A percentile compares a stretch with the other conserved stretches of the same genome.
Evolutionary conservation across 1,139 yeast genomes (phyloP).

Genomic region (Petasospora rhodanensis): DNA sequence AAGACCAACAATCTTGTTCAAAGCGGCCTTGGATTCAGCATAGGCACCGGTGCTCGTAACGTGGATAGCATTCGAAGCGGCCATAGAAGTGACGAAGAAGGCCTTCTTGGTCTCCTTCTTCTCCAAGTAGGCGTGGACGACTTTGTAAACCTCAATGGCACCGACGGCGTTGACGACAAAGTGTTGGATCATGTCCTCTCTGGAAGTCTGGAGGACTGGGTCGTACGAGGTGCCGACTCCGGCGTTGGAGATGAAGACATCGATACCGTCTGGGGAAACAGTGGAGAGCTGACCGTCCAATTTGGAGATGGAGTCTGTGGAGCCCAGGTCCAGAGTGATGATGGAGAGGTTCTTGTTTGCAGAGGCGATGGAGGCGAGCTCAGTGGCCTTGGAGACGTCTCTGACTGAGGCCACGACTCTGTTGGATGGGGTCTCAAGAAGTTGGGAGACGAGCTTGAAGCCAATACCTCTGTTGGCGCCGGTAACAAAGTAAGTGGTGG

Average conservation of each 20-base stretch:
- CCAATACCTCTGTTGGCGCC: constrained; percentile 2
- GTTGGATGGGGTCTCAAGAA: too few relatives aligned
- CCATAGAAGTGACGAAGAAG: constrained; percentile 23
- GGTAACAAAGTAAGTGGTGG: constrained; percentile 1
- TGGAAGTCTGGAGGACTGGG: background rate
- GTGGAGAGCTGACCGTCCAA: constrained; percentile 11
- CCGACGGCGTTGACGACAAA: constrained; percentile 25
- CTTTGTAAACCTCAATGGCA: constrained; percentile 21
- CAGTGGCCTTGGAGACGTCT: constrained; percentile 10
- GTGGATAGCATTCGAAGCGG: constrained; percentile 24
- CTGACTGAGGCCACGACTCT: constrained; percentile 27
- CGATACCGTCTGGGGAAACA: constrained; percentile 32
- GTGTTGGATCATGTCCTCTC: background rate
- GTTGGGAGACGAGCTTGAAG: background rate
- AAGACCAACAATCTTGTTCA: constrained; percentile 26
- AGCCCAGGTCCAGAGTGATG: constrained; percentile 18
- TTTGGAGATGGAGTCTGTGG: constrained; percentile 14
- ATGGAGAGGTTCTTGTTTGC: constrained; percentile 5
- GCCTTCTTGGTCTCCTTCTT: constrained; percentile 18
- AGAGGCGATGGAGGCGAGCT: constrained; percentile 2
- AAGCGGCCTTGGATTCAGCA: constrained; percentile 34
- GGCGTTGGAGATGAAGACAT: constrained; percentile 47
- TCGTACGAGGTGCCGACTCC: constrained; percentile 33
- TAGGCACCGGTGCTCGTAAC: constrained; percentile 28
- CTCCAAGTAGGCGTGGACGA: constrained; percentile 20